These are phyloP conservation scores for Sarocladium kiliense DNA, from an alignment of 2,329 filamentous ascomycete species.

Conservation along the genomic window DNA sequence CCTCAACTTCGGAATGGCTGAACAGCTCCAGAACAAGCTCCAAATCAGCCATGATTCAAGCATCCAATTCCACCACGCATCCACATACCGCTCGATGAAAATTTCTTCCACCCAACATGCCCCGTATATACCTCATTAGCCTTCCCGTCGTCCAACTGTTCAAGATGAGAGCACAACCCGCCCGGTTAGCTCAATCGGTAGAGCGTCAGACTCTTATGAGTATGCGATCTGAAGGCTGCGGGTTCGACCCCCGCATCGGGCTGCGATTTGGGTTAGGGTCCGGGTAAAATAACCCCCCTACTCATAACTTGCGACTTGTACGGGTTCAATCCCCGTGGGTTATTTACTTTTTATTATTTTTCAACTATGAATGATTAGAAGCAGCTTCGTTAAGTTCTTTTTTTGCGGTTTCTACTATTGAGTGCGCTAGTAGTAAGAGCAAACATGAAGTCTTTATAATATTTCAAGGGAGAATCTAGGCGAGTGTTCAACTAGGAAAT, in stretches of 20 bases:
- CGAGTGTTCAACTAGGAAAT: too few species aligned
- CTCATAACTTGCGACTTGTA: too few species aligned
- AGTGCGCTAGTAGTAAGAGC: too few species aligned
- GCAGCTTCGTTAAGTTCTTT: too few species aligned
- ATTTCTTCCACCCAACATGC: neutral
- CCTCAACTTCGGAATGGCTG: neutral
- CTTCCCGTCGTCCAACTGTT: neutral
- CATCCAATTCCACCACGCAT: neutral
- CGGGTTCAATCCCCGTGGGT: too few species aligned
- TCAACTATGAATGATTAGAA: too few species aligned
- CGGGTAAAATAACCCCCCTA: too few species aligned
- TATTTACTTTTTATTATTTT: too few species aligned
- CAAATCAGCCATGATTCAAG: neutral
- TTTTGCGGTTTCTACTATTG: too few species aligned
- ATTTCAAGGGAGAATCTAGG: too few species aligned
- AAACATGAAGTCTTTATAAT: too few species aligned
- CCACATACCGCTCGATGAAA: neutral
- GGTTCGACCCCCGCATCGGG: slow-evolving; percentile 15
- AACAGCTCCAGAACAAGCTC: neutral
- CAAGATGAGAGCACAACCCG: slow-evolving; percentile 13
- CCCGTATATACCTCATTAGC: neutral
- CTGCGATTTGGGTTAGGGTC: too few species aligned
- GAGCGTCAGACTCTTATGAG: slow-evolving; percentile 58
- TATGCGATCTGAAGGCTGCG: slow-evolving; percentile 14
- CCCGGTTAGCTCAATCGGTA: slow-evolving; percentile 64